Percentiles rank a stretch among this genome's conserved stretches.
These are phyloP conservation scores for Tremellales sp. DNA, from an alignment of 1,284 basidiomycete species.

Conservation along the genomic window DNA sequence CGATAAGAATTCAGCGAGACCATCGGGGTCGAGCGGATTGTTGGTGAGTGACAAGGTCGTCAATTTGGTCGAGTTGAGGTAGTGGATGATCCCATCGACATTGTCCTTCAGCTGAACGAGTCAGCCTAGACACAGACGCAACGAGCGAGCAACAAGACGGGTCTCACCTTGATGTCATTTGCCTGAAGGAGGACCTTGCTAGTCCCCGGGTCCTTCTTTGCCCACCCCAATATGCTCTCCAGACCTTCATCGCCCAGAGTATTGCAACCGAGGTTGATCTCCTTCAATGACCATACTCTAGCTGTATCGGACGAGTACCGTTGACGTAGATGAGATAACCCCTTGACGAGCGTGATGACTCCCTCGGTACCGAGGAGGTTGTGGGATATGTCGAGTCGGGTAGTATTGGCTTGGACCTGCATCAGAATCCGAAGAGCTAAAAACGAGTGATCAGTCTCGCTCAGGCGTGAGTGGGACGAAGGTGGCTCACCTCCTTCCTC, in stretches of 20 bases:
- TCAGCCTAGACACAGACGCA: constrained; percentile 5
- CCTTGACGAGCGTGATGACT: constrained; percentile 31
- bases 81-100: constrained; percentile 22
- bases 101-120: constrained; percentile 13
- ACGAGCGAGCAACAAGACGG: background rate
- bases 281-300: constrained; percentile 34
- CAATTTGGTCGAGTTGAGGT: constrained; percentile 30
- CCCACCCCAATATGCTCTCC: constrained; percentile 24
- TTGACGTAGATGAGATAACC: constrained; percentile 23
- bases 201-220: constrained; percentile 35
- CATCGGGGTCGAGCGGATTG: constrained; percentile 23
- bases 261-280: constrained; percentile 38
- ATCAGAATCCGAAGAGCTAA: constrained; percentile 35
- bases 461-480: background rate
- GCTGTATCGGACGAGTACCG: constrained; percentile 14
- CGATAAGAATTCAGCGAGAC: constrained; percentile 22
- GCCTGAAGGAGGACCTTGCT: constrained; percentile 29
- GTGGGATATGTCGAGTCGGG: constrained; percentile 37
- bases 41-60: constrained; percentile 28
- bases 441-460: background rate
- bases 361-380: constrained; percentile 37
- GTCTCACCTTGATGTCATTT: constrained; percentile 36
- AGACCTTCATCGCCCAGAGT: constrained; percentile 25
- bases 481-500: constrained; percentile 37
- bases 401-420: constrained; percentile 30